These are phyloP conservation scores for Amanita polypyramis DNA, from an alignment of 768 basidiomycete species.

Conservation along the genomic window DNA sequence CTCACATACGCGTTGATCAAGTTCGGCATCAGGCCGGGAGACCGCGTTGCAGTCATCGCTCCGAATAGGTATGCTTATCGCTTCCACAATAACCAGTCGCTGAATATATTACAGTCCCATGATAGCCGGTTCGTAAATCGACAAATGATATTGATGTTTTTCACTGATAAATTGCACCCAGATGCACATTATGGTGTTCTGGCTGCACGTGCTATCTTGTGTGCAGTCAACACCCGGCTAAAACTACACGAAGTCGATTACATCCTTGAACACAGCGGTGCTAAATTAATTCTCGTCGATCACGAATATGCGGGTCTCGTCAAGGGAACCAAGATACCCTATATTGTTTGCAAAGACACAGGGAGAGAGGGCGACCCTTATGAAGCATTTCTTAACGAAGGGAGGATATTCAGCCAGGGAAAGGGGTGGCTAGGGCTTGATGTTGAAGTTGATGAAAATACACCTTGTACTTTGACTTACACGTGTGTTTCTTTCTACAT, in stretches of 20 bases:
- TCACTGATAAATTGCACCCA: slow-evolving; percentile 14
- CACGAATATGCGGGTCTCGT: slow-evolving; percentile 59
- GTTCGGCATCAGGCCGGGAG: slow-evolving; percentile 65
- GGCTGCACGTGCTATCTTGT: slow-evolving; percentile 64
- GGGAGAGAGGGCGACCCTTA: slow-evolving; percentile 66
- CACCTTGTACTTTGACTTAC: slow-evolving; percentile 60
- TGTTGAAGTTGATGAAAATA: slow-evolving; percentile 58
- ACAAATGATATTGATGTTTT: neutral
- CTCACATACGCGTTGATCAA: slow-evolving; percentile 73
- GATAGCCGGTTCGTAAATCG: slow-evolving; percentile 43
- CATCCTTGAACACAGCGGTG: slow-evolving; percentile 70
- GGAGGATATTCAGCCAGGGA: slow-evolving; percentile 58
- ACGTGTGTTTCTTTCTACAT: slow-evolving; percentile 41
- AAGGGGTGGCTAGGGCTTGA: slow-evolving; percentile 71
- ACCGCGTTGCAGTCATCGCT: slow-evolving; percentile 73
- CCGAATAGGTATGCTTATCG: slow-evolving; percentile 62
- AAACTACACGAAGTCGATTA: slow-evolving; percentile 68
- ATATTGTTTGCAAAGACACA: slow-evolving; percentile 63
- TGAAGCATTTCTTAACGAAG: slow-evolving; percentile 60
- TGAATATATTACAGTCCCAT: slow-evolving; percentile 35
- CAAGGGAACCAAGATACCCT: slow-evolving; percentile 32
- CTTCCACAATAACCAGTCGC: neutral
- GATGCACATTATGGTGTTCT: slow-evolving; percentile 73
- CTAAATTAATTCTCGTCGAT: slow-evolving; percentile 69
- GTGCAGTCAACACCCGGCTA: slow-evolving; percentile 77